Evolutionary conservation across 83 land plant genomes (phyloP).

Genomic region (Picea abies): DNA sequence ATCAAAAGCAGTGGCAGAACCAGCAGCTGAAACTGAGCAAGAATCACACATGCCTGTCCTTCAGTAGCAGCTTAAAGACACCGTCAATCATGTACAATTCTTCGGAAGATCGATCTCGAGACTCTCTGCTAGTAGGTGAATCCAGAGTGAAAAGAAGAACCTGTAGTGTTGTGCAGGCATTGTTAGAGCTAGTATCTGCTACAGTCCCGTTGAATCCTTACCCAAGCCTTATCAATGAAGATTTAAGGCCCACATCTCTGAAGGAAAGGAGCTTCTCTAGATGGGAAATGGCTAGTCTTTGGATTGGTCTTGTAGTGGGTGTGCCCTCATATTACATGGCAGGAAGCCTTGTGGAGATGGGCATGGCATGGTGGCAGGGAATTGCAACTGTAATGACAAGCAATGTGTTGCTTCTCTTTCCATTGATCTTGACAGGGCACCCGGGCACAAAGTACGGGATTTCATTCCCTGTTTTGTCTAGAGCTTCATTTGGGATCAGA

Average conservation of each 20-base stretch:
- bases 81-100: not conserved
- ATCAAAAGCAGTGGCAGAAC: too few relatives aligned
- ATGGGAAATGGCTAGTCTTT: constrained; percentile 77
- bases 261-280: constrained; percentile 47
- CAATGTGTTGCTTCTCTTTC: constrained; percentile 60
- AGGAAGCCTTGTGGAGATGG: constrained; percentile 86
- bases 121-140: not conserved
- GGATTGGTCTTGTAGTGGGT: constrained; percentile 94
- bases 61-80: not conserved
- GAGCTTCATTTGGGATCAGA: constrained; percentile 79
- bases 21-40: not conserved
- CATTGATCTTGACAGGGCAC: constrained; percentile 67
- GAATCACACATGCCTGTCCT: not conserved
- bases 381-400: constrained; percentile 78
- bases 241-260: constrained; percentile 59
- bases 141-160: not conserved
- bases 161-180: not conserved
- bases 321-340: constrained; percentile 91
- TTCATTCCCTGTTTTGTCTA: constrained; percentile 80
- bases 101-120: not conserved
- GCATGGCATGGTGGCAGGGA: constrained; percentile 99
- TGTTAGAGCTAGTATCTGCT: constrained; percentile 4
- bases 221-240: constrained; percentile 53
- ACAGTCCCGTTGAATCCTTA: constrained; percentile 11
- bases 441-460: constrained; percentile 86